Conservation (phyloP, 495 filamentous ascomycete genomes). For the Cercophora newfieldiana region DNA sequence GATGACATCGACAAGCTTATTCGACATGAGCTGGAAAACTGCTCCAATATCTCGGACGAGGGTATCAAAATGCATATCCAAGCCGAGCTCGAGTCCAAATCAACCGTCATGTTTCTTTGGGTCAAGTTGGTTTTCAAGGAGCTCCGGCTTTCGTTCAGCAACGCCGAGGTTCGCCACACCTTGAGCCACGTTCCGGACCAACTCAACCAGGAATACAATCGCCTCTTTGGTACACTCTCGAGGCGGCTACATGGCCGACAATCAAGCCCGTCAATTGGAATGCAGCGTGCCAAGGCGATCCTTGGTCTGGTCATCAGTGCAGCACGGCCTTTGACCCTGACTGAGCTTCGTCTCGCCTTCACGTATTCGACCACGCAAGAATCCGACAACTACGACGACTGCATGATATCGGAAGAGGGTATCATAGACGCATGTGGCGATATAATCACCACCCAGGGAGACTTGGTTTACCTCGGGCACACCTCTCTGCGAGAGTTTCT, state of each 20-base stretch:
- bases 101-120: neutral
- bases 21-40: neutral
- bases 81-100: neutral
- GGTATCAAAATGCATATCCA: neutral
- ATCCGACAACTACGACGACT: neutral
- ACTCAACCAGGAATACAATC: neutral
- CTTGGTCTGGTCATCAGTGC: neutral
- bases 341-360: neutral
- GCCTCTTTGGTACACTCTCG: neutral
- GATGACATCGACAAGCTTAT: neutral
- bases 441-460: neutral
- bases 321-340: neutral
- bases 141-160: neutral
- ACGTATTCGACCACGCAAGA: neutral
- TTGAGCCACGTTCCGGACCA: neutral
- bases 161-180: neutral
- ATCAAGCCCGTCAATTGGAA: neutral
- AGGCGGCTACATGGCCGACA: neutral
- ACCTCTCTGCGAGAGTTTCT: neutral
- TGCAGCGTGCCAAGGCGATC: neutral
- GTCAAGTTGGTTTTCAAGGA: constrained; percentile 1
- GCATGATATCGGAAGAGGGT: neutral
- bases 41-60: neutral
- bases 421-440: neutral
- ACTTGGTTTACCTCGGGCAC: neutral